Evolutionary conservation across 495 filamentous ascomycete genomes (phyloP), one percentile per base, ranked within the genome.

Genomic region (Hypoxylon rickii): DNA sequence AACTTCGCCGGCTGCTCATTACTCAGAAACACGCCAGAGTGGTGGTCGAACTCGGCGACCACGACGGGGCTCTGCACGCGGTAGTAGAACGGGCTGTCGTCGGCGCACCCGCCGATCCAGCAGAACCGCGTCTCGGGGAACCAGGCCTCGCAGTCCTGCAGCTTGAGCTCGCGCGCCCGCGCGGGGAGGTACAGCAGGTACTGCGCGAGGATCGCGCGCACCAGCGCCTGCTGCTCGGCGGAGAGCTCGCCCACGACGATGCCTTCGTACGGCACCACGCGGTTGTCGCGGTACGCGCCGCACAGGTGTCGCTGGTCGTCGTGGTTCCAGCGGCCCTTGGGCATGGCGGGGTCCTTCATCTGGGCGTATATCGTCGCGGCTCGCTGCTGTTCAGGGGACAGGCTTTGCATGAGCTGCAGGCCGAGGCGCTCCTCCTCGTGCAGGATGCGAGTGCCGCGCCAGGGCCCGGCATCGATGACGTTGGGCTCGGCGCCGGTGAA

Each of bases 401-500:
- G 73, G 21, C 76, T 78, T 66, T 87, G 85, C 88, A 90, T 90
- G 20, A 92, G 73, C 41, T 73, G 56, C 48, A 90, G 61, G 0
- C 85, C 86, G 7, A 85, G 66, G 20, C 71, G 43, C 54, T 88
- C 86, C 64, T 90, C 87, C n/a, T 73, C 71, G 10, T 84, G 73
- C 58, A 92, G 69, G 47, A 92, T 84, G 7, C 77, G 69, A 16
- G 83, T 84, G 12, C 87, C 88, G 0, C 67, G 57, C 58, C 82
- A 70, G 11, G 77, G 81, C 0, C 88, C 87, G 6, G 65, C 66
- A 55, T 90, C 88, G 55, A 92, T 86, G 53, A 82, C 59, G 44
- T 90, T 89, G 0, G 88, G 88, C 70, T 92, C 88, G 0, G 88
- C 88, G 42, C 88, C 88, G 1, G 83, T 86, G 70, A 92, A 92